phyloP scores from a whole-genome alignment of 306 rosid genomes.

The Gillenia trifoliata region DNA sequence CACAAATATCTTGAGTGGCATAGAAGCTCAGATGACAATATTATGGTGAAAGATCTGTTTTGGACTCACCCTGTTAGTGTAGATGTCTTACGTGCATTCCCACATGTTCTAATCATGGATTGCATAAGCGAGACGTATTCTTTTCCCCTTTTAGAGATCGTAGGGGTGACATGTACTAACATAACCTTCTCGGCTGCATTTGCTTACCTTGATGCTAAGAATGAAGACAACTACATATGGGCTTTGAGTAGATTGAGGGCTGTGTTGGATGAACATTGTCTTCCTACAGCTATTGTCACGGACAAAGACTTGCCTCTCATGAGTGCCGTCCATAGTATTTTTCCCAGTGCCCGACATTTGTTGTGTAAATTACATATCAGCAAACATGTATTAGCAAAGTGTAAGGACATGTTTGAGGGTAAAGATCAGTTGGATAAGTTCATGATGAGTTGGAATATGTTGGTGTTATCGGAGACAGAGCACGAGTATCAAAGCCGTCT shows the following conservation, averaged over 20 bases:
- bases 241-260: background rate
- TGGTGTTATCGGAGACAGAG: background rate
- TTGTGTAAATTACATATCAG: background rate
- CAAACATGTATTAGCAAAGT: background rate
- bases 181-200: background rate
- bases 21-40: background rate
- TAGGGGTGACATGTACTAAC: background rate
- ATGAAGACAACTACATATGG: background rate
- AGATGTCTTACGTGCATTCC: background rate
- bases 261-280: background rate
- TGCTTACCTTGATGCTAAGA: background rate
- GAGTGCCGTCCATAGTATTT: background rate
- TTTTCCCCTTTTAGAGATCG: background rate
- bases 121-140: background rate
- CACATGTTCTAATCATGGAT: background rate
- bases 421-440: background rate
- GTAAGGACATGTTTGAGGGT: background rate
- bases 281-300: background rate
- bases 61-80: slow-evolving; percentile 9
- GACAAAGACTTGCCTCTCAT: background rate
- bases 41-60: background rate
- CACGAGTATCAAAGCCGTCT: background rate
- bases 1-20: background rate
- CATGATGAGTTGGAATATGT: slow-evolving; percentile 1
- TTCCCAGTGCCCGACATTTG: background rate